Evolutionary conservation across 805 yeast genomes (phyloP).

Genomic region (Lipomyces japonicus): DNA sequence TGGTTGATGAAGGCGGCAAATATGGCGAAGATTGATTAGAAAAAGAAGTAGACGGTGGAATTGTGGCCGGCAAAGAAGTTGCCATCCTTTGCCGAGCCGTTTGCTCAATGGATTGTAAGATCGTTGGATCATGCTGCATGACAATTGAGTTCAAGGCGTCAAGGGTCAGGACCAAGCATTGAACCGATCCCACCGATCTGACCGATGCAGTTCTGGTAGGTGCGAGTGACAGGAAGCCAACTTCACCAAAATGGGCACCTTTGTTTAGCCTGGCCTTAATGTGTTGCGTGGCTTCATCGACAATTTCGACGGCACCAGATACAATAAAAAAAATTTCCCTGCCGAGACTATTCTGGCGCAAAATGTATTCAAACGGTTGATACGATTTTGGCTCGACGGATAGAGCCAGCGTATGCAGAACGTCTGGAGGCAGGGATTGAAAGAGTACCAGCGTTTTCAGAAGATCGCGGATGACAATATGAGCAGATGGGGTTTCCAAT

Average conservation of each 20-base stretch:
- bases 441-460: conserved; percentile 58
- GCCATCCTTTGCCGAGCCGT: conserved; percentile 54
- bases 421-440: conserved; percentile 52
- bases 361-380: conserved; percentile 57
- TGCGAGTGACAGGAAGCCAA: conserved; percentile 55
- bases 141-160: conserved; percentile 48
- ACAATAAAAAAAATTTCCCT: conserved; percentile 65
- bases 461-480: conserved; percentile 47
- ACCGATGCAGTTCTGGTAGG: conserved; percentile 56
- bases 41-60: not conserved
- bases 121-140: conserved; percentile 54
- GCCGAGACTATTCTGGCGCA: conserved; percentile 57
- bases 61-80: conserved; percentile 4
- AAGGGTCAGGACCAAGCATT: conserved; percentile 58
- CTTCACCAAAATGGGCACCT: conserved; percentile 73
- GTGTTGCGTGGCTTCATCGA: conserved; percentile 44
- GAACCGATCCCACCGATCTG: conserved; percentile 57
- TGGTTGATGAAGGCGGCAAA: conserved; percentile 5
- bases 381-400: conserved; percentile 55
- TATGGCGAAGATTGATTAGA: too few relatives aligned
- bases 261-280: conserved; percentile 56
- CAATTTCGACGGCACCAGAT: conserved; percentile 67
- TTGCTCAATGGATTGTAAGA: conserved; percentile 55
- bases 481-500: conserved; percentile 13
- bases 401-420: conserved; percentile 61